Evolutionary conservation across 2,329 filamentous ascomycete genomes (phyloP).

Genomic region (Colletotrichum aenigma): DNA sequence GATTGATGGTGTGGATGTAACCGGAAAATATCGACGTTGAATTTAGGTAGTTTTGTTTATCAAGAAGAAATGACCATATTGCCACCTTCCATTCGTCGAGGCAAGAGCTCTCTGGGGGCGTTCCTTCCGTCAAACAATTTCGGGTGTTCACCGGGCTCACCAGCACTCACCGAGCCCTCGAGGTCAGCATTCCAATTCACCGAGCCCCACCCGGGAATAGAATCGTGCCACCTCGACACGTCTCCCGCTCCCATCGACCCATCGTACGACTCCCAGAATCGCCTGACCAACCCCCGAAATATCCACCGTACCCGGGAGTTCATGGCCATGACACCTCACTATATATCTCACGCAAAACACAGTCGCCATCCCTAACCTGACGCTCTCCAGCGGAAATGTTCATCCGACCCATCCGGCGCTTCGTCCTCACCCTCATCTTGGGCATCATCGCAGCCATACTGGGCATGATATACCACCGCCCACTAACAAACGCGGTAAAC

Average conservation of each 20-base stretch:
- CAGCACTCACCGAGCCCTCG: neutral
- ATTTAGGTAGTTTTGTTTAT: neutral
- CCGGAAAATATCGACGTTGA: neutral
- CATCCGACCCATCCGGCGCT: slow-evolving; percentile 3
- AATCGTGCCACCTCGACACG: slow-evolving; percentile 8
- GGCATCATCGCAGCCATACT: slow-evolving; percentile 23
- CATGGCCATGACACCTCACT: neutral
- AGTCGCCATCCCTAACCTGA: no score
- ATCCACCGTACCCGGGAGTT: neutral
- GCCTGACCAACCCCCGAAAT: neutral
- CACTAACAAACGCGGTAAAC: neutral
- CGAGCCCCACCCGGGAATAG: neutral
- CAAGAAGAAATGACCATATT: neutral
- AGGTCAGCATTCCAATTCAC: neutral
- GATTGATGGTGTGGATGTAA: neutral
- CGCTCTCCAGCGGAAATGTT: neutral
- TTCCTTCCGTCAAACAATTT: neutral
- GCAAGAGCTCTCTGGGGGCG: neutral
- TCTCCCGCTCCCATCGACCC: neutral
- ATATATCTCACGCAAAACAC: neutral
- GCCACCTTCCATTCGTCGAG: neutral
- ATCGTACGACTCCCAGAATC: slow-evolving; percentile 17
- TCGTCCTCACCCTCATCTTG: slow-evolving; percentile 22
- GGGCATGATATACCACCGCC: slow-evolving; percentile 23
- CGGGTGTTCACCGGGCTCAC: neutral